Evolutionary conservation across 2,329 filamentous ascomycete genomes (phyloP).

Genomic region (Fusarium beomiforme): DNA sequence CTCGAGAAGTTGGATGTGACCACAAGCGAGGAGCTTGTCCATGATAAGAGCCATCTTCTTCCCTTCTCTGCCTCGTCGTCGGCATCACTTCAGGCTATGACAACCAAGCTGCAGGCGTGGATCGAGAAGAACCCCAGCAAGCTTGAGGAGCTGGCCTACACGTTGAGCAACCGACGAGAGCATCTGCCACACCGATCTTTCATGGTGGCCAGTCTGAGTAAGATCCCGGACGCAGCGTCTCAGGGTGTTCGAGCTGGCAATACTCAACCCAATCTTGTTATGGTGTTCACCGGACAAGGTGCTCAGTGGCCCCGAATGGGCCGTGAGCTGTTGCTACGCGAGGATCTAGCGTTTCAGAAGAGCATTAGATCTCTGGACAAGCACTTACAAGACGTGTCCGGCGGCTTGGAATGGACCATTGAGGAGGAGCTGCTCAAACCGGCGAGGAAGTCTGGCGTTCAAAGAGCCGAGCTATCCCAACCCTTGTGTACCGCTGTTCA

Average conservation of each 20-base stretch:
- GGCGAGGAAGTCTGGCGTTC: constrained; percentile 27
- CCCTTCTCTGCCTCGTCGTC: constrained; percentile 27
- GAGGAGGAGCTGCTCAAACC: constrained; percentile 33
- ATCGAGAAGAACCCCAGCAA: constrained; percentile 17
- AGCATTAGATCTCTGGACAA: constrained; percentile 23
- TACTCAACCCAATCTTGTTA: neutral
- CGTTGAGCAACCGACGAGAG: constrained; percentile 44
- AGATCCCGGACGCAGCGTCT: neutral
- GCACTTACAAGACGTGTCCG: neutral
- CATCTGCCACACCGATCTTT: constrained; percentile 42
- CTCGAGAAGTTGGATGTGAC: neutral
- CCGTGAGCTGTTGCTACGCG: constrained; percentile 32
- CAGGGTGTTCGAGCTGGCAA: neutral
- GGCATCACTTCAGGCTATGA: constrained; percentile 7
- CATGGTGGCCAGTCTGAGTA: constrained; percentile 2
- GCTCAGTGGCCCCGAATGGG: constrained; percentile 50
- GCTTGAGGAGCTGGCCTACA: constrained; percentile 45
- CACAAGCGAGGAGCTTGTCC: neutral
- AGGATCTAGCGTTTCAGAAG: constrained; percentile 1
- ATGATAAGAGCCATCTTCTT: constrained; percentile 12
- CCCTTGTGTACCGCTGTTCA: constrained; percentile 56
- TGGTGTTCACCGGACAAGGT: constrained; percentile 51
- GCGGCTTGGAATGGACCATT: constrained; percentile 19
- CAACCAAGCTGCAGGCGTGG: constrained; percentile 37
- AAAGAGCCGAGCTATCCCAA: constrained; percentile 49